Conservation (phyloP, 164 flowering plant genomes). For the Stephania cephalantha region DNA sequence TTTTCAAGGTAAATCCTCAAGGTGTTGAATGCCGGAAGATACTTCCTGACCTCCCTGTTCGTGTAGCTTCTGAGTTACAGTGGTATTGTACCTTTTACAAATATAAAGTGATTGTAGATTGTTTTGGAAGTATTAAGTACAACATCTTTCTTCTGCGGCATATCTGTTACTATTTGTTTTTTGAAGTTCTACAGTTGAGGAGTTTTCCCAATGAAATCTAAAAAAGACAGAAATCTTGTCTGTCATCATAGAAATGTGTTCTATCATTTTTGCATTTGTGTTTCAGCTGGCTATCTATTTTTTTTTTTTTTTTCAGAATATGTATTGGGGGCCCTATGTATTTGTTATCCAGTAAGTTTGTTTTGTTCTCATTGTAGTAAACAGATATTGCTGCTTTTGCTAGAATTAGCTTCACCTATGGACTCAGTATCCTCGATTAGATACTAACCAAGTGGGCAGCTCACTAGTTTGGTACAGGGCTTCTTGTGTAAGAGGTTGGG, state of each 20-base stretch:
- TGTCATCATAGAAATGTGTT: background rate
- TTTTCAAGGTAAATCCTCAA: constrained; percentile 60
- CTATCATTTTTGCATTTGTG: background rate
- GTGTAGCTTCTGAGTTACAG: constrained; percentile 51
- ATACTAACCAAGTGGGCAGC: background rate
- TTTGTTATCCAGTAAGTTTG: too few species aligned
- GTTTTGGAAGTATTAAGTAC: background rate
- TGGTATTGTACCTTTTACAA: constrained; percentile 40
- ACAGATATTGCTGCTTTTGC: background rate
- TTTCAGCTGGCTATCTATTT: background rate
- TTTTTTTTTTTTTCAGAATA: background rate
- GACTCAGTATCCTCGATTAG: background rate
- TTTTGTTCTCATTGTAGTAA: background rate
- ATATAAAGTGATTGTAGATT: background rate
- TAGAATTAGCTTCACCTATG: background rate
- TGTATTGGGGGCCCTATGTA: background rate
- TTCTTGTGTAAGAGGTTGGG: too few species aligned
- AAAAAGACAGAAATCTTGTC: background rate
- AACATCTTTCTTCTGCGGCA: background rate
- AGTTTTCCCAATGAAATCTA: background rate
- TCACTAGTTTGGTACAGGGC: too few species aligned
- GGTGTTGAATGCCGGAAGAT: constrained; percentile 61
- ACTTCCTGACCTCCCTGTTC: constrained; percentile 40
- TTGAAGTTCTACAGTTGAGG: too few species aligned
- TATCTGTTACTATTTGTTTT: background rate